phyloP scores from a whole-genome alignment of 805 yeast genomes.

The Lipomyces yamadae region DNA sequence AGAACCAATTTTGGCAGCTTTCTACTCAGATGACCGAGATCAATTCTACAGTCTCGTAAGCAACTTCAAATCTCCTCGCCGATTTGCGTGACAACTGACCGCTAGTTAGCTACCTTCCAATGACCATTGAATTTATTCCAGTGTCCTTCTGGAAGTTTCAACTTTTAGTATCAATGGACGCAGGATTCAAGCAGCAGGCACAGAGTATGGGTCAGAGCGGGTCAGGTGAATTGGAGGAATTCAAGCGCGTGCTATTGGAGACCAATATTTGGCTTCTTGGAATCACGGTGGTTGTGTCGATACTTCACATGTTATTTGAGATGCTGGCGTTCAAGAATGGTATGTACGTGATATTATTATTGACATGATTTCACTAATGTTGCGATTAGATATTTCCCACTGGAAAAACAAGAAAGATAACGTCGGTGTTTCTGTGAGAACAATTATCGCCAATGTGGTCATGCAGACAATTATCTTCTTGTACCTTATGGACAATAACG shows the following conservation, averaged over 20 bases:
- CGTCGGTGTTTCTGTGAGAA: conserved; percentile 50
- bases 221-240: conserved; percentile 47
- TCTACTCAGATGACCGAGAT: conserved; percentile 47
- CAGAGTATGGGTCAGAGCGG: conserved; percentile 40
- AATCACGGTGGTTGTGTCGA: conserved; percentile 46
- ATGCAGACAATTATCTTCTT: conserved; percentile 50
- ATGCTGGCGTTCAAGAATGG: conserved; percentile 50
- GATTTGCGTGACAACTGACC: not conserved
- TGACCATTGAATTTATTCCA: conserved; percentile 44
- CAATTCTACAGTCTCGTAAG: conserved; percentile 39
- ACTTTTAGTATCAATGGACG: conserved; percentile 41
- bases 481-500: conserved; percentile 49
- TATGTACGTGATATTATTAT: conserved; percentile 2
- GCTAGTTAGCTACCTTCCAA: conserved; percentile 34
- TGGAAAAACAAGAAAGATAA: conserved; percentile 51
- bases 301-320: conserved; percentile 49
- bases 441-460: conserved; percentile 50
- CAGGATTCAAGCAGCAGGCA: conserved; percentile 45
- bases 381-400: conserved; percentile 47
- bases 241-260: conserved; percentile 48
- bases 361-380: conserved; percentile 8
- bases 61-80: not conserved
- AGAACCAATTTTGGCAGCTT: conserved; percentile 52
- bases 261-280: conserved; percentile 48
- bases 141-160: conserved; percentile 46